These are phyloP conservation scores for Cryoendolithus antarcticus DNA, from an alignment of 2,329 filamentous ascomycete species.

Conservation along the genomic window DNA sequence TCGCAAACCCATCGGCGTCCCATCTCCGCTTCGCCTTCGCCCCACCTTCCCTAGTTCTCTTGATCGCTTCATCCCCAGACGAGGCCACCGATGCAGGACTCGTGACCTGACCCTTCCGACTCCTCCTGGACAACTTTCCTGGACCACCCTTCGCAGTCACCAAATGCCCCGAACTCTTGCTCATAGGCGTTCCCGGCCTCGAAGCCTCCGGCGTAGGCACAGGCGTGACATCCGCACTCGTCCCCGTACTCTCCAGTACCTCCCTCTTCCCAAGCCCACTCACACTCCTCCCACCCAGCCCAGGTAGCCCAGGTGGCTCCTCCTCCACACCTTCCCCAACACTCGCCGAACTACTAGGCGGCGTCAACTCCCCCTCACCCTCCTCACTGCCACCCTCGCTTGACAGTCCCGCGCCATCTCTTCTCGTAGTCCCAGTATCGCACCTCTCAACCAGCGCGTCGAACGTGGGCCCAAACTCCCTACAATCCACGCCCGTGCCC, in stretches of 20 bases:
- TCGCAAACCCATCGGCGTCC: constrained; percentile 78
- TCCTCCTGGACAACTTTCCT: constrained; percentile 67
- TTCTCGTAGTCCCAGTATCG: constrained; percentile 34
- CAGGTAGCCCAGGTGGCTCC: constrained; percentile 28
- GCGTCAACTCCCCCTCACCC: constrained; percentile 36
- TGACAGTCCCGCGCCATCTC: background rate
- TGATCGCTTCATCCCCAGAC: constrained; percentile 67
- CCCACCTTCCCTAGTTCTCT: constrained; percentile 30
- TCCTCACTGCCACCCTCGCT: constrained; percentile 18
- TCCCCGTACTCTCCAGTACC: constrained; percentile 8
- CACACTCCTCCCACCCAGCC: constrained; percentile 10
- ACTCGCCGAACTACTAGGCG: constrained; percentile 37
- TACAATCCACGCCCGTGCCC: constrained; percentile 65
- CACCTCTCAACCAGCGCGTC: constrained; percentile 83
- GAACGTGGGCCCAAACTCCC: constrained; percentile 81
- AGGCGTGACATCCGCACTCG: constrained; percentile 58
- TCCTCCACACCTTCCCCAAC: constrained; percentile 35
- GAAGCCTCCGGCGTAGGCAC: constrained; percentile 62
- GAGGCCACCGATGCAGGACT: constrained; percentile 49
- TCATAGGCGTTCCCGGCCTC: constrained; percentile 58
- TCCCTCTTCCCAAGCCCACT: constrained; percentile 20
- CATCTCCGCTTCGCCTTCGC: constrained; percentile 82
- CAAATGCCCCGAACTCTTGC: constrained; percentile 36
- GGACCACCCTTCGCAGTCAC: constrained; percentile 62
- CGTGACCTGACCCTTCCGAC: constrained; percentile 53